These are phyloP conservation scores for Aureobasidium musti DNA, from an alignment of 2,329 filamentous ascomycete genomes.

Conservation along the genomic window DNA sequence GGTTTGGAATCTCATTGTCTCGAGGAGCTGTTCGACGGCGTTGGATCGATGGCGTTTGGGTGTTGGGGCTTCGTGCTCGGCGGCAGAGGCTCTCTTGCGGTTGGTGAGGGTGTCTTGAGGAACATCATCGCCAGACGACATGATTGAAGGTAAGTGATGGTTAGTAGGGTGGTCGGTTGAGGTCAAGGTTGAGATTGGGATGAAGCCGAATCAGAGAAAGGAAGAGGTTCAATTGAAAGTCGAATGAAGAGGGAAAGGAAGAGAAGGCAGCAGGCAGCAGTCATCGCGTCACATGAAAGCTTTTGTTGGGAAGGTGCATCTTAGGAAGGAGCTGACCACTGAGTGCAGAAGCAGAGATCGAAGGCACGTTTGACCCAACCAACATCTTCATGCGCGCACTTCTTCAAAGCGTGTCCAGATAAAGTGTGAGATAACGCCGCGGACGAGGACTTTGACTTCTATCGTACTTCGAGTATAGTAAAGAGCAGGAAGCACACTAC, in stretches of 20 bases:
- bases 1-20: not conserved
- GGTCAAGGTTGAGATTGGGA: not conserved
- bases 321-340: constrained; percentile 1
- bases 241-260: not conserved
- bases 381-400: not conserved
- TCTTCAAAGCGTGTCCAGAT: too few relatives aligned
- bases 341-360: not conserved
- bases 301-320: not conserved
- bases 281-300: not conserved
- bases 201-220: not conserved
- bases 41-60: not conserved
- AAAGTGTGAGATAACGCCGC: too few relatives aligned
- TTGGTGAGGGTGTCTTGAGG: not conserved
- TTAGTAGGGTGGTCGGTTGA: not conserved
- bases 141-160: not conserved
- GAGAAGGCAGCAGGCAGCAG: not conserved
- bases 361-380: not conserved
- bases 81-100: not conserved
- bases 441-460: too few relatives aligned
- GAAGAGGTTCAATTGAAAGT: not conserved
- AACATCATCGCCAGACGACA: not conserved
- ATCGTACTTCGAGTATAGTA: not conserved
- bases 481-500: too few relatives aligned
- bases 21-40: not conserved
- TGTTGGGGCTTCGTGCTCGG: not conserved